phyloP scores from a whole-genome alignment of 1,284 basidiomycete species.

The Jaminaea rosea region DNA sequence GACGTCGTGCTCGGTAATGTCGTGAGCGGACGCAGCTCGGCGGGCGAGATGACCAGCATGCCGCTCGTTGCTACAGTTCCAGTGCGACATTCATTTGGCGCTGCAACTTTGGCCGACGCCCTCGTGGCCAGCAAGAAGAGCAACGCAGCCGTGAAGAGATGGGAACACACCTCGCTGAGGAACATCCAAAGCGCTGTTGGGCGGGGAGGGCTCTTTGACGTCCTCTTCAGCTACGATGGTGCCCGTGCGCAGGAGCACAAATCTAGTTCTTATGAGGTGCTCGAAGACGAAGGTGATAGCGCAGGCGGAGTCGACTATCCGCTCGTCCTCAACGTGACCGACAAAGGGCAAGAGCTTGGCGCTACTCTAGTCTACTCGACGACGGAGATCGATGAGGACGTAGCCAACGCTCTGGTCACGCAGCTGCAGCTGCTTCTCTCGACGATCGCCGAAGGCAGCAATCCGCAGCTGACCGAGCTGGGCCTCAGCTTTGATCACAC shows the following conservation, averaged over 20 bases:
- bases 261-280: background rate
- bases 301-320: slow-evolving; percentile 22
- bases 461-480: background rate
- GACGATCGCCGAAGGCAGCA: background rate
- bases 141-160: background rate
- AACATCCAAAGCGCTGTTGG: background rate
- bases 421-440: slow-evolving; percentile 1
- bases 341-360: background rate
- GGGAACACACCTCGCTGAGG: background rate
- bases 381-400: background rate
- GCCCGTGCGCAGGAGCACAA: slow-evolving; percentile 1
- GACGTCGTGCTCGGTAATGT: background rate
- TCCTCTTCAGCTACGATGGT: slow-evolving; percentile 29
- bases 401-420: background rate
- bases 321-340: slow-evolving; percentile 6
- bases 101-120: background rate
- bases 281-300: slow-evolving; percentile 12
- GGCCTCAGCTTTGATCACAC: background rate
- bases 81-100: too few species aligned
- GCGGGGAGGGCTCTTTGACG: slow-evolving; percentile 20
- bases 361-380: slow-evolving; percentile 2
- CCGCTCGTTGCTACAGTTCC: too few species aligned
- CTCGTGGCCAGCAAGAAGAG: background rate
- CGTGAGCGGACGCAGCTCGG: background rate
- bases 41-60: too few species aligned